Evolutionary conservation across 805 yeast genomes (phyloP), one percentile per base, ranked within the genome.

Genomic region (Cyberlindnera meyerae): DNA sequence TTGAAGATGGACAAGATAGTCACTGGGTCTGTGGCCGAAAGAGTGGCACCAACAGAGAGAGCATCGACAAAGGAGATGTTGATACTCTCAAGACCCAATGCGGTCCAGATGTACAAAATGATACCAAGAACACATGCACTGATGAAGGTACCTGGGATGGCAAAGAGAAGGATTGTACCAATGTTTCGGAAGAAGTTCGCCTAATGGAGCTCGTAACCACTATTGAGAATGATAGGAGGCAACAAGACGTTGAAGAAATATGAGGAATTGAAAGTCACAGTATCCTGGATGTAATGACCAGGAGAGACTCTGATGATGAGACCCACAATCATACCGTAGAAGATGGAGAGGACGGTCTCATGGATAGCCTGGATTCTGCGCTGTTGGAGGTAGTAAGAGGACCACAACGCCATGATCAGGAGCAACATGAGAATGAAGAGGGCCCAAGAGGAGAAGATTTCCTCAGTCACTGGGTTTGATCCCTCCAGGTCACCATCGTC

Each of bases 21-120:
- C 21, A 93, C 97, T 1, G 99, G 99, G 60, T 93, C 99, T 2
- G 99, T 93, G 15, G 99, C 99, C 3, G 96, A 86, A 29, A 93
- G 71, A 0, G 98, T 90, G 3, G 99, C 98, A 17, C 98, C 99
- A 13, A 93, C 95, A 0, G 96, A 90, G 38, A 93, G 69, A 0
- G 97, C 96, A 60, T 90, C 97, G n/a, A 93, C 96, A 63, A 90
- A 88, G 34, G 96, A 90, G 37, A 93, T 77, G 44, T 79, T 66
- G 27, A 93, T 76, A 28, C 90, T 86, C 55, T 93, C 99, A 15
- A 94, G 62, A 1, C 98, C 97, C 50, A 93, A 58, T 6, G 86
- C 75, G 0, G 98, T 86, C 94, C 97, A 93, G 17, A 89, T 66
- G 56, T 76, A 93, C 35, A 93, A 60, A 24, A 93, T 82, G 4